phyloP scores from a whole-genome alignment of 148 eudicot genomes.

The Bassia scoparia region DNA sequence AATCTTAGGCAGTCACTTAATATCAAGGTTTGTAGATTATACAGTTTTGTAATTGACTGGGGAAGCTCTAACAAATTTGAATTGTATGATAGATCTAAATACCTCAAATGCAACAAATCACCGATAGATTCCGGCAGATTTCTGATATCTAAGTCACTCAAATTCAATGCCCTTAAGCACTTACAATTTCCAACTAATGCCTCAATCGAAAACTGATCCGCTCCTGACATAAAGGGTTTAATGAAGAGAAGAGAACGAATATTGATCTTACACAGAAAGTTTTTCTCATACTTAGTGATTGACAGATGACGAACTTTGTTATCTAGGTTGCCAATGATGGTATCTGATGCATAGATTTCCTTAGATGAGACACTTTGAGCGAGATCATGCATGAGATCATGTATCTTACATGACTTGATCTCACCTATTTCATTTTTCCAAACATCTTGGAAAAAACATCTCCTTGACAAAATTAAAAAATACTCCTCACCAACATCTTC shows the following conservation, averaged over 20 bases:
- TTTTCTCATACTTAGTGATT: neutral
- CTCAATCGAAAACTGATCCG: neutral
- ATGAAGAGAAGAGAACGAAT: neutral
- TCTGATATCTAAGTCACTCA: neutral
- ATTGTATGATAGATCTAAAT: neutral
- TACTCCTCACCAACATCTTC: neutral
- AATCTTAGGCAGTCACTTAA: neutral
- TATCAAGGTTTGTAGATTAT: neutral
- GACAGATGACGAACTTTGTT: neutral
- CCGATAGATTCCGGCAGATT: neutral
- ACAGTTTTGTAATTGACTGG: neutral
- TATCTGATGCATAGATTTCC: neutral
- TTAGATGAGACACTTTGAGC: neutral
- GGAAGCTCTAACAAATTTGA: neutral
- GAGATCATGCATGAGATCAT: neutral
- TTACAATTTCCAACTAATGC: neutral
- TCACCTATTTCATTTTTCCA: neutral
- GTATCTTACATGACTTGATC: neutral
- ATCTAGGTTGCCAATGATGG: neutral
- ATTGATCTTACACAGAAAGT: neutral
- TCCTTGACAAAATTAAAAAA: neutral
- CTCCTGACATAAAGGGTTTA: neutral
- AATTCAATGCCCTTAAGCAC: neutral
- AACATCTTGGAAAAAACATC: neutral
- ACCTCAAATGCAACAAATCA: slow-evolving; percentile 4